These are phyloP conservation scores for Chlamydomonas incerta DNA, from an alignment of 139 green algal species.

Conservation along the genomic window DNA sequence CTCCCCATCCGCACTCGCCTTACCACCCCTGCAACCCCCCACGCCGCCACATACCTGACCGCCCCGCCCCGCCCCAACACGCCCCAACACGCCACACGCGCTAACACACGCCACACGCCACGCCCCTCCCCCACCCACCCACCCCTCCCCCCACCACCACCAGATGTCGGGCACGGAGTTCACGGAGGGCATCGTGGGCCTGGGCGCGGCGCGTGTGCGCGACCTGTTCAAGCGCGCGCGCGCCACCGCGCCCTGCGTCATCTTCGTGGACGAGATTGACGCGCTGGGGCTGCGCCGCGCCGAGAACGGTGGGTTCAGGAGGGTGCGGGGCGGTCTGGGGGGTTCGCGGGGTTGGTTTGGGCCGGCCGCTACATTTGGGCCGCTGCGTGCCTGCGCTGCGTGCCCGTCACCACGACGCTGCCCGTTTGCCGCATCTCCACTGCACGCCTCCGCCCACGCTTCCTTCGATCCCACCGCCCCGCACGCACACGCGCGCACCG, in stretches of 20 bases:
- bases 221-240: constrained; percentile 96
- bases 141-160: constrained; percentile 44
- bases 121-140: constrained; percentile 54
- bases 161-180: constrained; percentile 97
- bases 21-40: too few species aligned
- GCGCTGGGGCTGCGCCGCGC: constrained; percentile 91
- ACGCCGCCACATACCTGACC: too few species aligned
- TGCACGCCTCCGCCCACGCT: too few species aligned
- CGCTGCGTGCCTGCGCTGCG: too few species aligned
- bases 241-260: constrained; percentile 89
- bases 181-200: constrained; percentile 96
- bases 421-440: neutral
- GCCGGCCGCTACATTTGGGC: too few species aligned
- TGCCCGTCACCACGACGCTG: too few species aligned
- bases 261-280: constrained; percentile 99
- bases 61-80: too few species aligned
- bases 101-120: too few species aligned
- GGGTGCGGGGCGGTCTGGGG: neutral
- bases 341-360: neutral
- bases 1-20: too few species aligned
- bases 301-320: constrained; percentile 61
- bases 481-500: too few species aligned
- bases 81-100: too few species aligned
- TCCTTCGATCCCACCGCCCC: neutral
- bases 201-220: constrained; percentile 94